Evolutionary conservation across 2,329 filamentous ascomycete genomes (phyloP), one percentile per base, ranked within the genome.

Genomic region (Trichoderma sp.): DNA sequence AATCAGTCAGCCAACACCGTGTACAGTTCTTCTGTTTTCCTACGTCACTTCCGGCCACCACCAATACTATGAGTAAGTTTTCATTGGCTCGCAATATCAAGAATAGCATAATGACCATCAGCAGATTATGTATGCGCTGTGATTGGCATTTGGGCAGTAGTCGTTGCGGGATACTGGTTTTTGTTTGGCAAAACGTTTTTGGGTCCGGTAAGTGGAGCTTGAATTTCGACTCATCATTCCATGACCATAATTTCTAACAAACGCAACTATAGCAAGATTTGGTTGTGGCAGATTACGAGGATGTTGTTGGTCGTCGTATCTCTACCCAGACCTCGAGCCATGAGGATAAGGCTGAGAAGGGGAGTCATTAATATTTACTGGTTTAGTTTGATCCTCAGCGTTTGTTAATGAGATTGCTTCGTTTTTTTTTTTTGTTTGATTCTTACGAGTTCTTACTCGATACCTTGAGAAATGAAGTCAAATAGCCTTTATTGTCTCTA

Each of bases 111-210:
- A 55, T 46, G 8, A 24, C 21, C n/a, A n/a, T 32, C 6, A 8
- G 14, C 43, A 65, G 61, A 65, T 21, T 65, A 65, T 13, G 61
- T 65, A 24, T 65, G 61, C 37, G 61, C 46, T 30, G 61, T 65
- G 2, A 65, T 65, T 37, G 61, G 61, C 34, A 65, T 65, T 37
- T 65, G 55, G 21, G 61, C 51, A 5, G 11, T 65, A n/a, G 61
- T 65, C 7, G 61, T 65, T 32, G 61, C 34, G 4, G 37, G 34
- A 16, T 65, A 65, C 39, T 65, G 61, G 61, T 4, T 65, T 24
- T 21, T 65, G 6, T 65, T 24, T 11, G 61, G 61, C 13, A 65
- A 65, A 14, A 65, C 24, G 4, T 65, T 65, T 34, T 43, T 65
- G 11, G 61, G 61, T 32, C 61, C 61, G 5, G 61, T 65, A 56